Conservation (phyloP, 2,329 filamentous ascomycete genomes). For the Nannizzia gypsea region DNA sequence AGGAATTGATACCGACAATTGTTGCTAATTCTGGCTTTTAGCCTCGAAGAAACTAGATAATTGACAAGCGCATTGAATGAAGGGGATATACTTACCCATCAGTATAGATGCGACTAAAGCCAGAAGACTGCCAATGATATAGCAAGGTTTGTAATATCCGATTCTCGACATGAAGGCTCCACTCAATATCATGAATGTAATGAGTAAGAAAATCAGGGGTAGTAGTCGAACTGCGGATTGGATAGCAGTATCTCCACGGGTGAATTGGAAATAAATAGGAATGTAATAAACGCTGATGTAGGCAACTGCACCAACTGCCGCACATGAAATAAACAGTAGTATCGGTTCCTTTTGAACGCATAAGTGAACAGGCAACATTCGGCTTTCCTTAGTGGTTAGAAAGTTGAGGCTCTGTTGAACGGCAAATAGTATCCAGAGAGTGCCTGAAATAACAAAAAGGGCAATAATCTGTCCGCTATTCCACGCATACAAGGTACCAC, state of each 20-base stretch:
- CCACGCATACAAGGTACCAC: constrained; percentile 41
- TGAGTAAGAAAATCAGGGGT: constrained; percentile 21
- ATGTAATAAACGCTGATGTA: constrained; percentile 38
- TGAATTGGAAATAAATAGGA: constrained; percentile 46
- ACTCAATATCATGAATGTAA: constrained; percentile 15
- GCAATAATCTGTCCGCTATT: constrained; percentile 34
- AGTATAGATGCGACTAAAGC: constrained; percentile 16
- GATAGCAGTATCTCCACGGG: constrained; percentile 29
- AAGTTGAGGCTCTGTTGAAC: constrained; percentile 34
- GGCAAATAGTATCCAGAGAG: constrained; percentile 35
- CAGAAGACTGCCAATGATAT: constrained; percentile 19
- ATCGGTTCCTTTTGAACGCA: constrained; percentile 23
- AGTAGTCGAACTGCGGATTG: constrained; percentile 23
- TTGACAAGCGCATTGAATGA: constrained; percentile 16
- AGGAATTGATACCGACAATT: constrained; percentile 17
- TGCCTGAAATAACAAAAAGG: constrained; percentile 37
- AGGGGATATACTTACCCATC: constrained; percentile 18
- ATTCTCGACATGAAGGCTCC: constrained; percentile 16
- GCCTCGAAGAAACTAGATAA: too few species aligned
- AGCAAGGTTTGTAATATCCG: constrained; percentile 22
- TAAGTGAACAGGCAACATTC: constrained; percentile 42
- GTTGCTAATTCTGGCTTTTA: neutral
- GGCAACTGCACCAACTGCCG: too few species aligned
- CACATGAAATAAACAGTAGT: too few species aligned
- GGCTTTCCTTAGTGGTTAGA: constrained; percentile 32